phyloP scores from a whole-genome alignment of 768 basidiomycete species.

The Tricholoma saponaceum region DNA sequence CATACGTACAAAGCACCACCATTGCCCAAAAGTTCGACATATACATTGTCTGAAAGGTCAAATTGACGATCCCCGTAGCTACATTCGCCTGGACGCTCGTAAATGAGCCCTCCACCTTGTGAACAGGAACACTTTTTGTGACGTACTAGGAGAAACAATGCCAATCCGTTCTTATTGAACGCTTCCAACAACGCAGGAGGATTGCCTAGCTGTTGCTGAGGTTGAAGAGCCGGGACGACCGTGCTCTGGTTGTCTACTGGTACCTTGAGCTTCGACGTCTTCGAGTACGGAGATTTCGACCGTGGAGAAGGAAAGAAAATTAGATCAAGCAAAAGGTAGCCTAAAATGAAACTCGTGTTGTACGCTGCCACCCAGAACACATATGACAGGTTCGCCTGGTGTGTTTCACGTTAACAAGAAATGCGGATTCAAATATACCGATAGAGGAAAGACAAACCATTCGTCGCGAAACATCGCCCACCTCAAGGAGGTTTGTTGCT shows the following conservation, averaged over 20 bases:
- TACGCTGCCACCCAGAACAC: constrained; percentile 86
- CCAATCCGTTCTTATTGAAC: constrained; percentile 77
- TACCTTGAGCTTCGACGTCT: constrained; percentile 27
- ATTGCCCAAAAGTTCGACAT: constrained; percentile 52
- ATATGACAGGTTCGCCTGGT: constrained; percentile 84
- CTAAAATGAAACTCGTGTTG: constrained; percentile 82
- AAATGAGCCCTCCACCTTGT: not conserved
- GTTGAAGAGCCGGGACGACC: not conserved
- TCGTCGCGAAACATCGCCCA: constrained; percentile 44
- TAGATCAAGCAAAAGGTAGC: constrained; percentile 76
- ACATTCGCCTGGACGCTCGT: constrained; percentile 68
- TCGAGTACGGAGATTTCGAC: constrained; percentile 18
- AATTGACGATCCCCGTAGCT: constrained; percentile 79
- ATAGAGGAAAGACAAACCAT: constrained; percentile 36
- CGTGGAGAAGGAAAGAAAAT: constrained; percentile 50
- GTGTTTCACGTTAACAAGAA: not conserved
- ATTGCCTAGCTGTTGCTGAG: constrained; percentile 2
- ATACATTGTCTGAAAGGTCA: constrained; percentile 82
- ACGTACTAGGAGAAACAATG: constrained; percentile 78
- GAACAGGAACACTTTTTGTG: not conserved
- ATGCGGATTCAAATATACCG: not conserved
- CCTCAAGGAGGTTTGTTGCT: constrained; percentile 27
- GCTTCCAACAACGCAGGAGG: constrained; percentile 61
- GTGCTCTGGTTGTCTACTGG: constrained; percentile 3
- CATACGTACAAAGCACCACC: constrained; percentile 58